A percentile compares a stretch with the other conserved stretches of the same genome.
Evolutionary conservation across 2,329 filamentous ascomycete species (phyloP).

Genomic region (Epichloe gansuensis): DNA sequence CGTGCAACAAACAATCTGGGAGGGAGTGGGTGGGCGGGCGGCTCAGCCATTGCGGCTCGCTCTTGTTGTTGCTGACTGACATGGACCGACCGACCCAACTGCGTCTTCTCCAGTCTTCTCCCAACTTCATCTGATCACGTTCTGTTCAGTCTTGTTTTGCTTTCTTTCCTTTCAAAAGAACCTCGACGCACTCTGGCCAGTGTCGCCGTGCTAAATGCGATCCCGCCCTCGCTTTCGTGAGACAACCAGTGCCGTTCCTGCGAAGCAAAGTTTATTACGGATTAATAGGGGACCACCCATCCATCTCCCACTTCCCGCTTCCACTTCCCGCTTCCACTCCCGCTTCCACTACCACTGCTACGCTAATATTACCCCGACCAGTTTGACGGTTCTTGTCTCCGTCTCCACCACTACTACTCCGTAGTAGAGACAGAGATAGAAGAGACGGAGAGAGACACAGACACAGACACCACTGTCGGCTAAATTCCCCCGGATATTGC

Average conservation of each 20-base stretch:
- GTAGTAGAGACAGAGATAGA: not conserved
- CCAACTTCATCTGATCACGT: not conserved
- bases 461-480: not conserved
- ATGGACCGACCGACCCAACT: not conserved
- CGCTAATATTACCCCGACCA: not conserved
- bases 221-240: not conserved
- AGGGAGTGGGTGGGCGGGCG: not conserved
- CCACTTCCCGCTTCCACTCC: not conserved
- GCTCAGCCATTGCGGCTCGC: not conserved
- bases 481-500: conserved; percentile 2
- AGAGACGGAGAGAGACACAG: not conserved
- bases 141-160: too few relatives aligned
- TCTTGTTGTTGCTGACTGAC: not conserved
- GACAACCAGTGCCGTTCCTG: not conserved
- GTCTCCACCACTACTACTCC: not conserved
- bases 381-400: not conserved
- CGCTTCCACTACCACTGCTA: too few relatives aligned
- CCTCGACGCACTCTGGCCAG: not conserved
- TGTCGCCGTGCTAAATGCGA: not conserved
- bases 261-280: not conserved
- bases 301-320: not conserved
- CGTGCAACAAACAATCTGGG: not conserved
- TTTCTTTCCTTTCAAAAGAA: not conserved
- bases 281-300: not conserved
- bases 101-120: not conserved